These are phyloP conservation scores for Leishmania turanica DNA, from an alignment of 208 protist species.

Conservation along the genomic window DNA sequence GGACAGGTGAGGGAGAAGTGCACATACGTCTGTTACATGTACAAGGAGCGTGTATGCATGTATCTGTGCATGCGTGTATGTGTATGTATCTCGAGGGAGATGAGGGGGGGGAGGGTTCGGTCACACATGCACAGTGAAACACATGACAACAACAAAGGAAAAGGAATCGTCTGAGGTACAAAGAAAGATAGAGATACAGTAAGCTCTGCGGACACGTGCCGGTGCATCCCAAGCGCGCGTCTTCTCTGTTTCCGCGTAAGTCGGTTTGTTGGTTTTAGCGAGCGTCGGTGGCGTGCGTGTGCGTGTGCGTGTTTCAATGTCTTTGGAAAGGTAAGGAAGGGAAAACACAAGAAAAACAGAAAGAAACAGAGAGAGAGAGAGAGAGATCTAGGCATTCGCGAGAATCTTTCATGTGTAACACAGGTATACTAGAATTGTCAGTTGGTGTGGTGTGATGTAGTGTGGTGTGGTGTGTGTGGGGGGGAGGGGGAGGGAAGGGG, in stretches of 20 bases:
- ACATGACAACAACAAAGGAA: not conserved
- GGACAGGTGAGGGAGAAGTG: not conserved
- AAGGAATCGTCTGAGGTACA: not conserved
- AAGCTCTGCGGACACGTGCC: not conserved
- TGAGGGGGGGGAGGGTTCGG: not conserved
- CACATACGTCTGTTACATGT: not conserved
- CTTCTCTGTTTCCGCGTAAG: not conserved
- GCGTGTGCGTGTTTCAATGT: not conserved
- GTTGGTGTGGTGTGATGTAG: too few relatives aligned
- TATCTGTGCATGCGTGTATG: not conserved
- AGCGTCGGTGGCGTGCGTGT: not conserved
- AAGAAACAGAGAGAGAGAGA: not conserved
- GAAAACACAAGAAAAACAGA: not conserved
- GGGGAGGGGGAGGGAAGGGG: not conserved
- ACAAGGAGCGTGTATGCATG: not conserved
- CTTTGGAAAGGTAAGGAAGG: not conserved
- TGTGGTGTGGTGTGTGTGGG: too few relatives aligned
- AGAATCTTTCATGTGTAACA: not conserved
- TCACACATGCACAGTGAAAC: not conserved
- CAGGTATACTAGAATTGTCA: not conserved
- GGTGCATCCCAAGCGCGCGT: not conserved
- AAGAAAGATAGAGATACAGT: conserved; percentile 9
- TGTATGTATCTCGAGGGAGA: not conserved
- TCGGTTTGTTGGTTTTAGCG: not conserved
- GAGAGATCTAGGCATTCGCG: not conserved